phyloP scores from a whole-genome alignment of 108 stramenopile genomes.

The Schizochytrium sp. region DNA sequence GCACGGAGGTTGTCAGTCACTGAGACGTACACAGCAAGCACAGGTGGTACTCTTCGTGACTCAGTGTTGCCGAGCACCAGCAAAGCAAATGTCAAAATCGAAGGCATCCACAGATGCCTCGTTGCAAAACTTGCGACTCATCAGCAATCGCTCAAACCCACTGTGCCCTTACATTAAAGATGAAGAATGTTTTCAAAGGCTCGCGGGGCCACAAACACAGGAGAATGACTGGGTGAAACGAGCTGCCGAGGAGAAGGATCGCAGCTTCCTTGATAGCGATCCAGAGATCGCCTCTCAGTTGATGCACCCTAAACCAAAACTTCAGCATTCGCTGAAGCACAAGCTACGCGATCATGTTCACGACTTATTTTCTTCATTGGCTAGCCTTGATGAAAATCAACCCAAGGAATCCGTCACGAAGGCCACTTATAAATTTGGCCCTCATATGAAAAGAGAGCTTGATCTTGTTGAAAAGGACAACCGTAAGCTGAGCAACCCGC shows the following conservation, averaged over 20 bases:
- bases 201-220: slow-evolving; percentile 11
- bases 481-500: slow-evolving; percentile 17
- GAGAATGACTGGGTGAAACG: background rate
- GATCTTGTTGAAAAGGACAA: slow-evolving; percentile 1
- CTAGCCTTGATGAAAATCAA: background rate
- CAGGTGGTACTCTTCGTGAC: background rate
- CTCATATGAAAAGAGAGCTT: slow-evolving; percentile 18
- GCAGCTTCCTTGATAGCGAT: slow-evolving; percentile 11
- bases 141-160: slow-evolving; percentile 25
- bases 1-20: too few species aligned
- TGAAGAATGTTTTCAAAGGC: slow-evolving; percentile 8
- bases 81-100: background rate
- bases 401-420: slow-evolving; percentile 15
- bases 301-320: background rate
- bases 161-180: slow-evolving; percentile 52
- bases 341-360: slow-evolving; percentile 54
- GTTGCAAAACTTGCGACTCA: slow-evolving; percentile 23
- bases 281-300: background rate
- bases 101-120: background rate
- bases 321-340: slow-evolving; percentile 43
- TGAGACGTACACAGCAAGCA: too few species aligned
- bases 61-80: background rate
- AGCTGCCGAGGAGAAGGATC: background rate
- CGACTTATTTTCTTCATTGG: slow-evolving; percentile 48
- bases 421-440: slow-evolving; percentile 34